These are phyloP conservation scores for Phytophthora pinifolia DNA, from an alignment of 352 stramenopile species.

Conservation along the genomic window DNA sequence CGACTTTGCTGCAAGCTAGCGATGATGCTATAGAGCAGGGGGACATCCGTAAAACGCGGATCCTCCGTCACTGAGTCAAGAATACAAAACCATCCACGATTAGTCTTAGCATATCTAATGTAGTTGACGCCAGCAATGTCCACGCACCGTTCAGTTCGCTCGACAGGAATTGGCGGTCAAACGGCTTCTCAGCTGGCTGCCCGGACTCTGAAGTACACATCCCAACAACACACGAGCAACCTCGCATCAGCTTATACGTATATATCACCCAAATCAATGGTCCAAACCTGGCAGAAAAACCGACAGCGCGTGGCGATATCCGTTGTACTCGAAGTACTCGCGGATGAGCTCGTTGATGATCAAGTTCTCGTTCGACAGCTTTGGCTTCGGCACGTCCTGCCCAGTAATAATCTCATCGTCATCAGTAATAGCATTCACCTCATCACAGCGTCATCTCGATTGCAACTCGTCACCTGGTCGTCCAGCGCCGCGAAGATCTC, in stretches of 20 bases:
- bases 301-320: conserved; percentile 88
- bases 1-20: conserved; percentile 42
- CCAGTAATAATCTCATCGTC: neutral
- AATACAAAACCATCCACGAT: neutral
- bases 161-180: conserved; percentile 82
- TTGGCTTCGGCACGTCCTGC: conserved; percentile 58
- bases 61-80: conserved; percentile 55
- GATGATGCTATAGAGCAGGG: conserved; percentile 85
- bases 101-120: neutral
- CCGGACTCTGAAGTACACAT: conserved; percentile 58
- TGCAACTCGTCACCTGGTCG: conserved; percentile 48
- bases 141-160: conserved; percentile 70
- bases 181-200: conserved; percentile 74
- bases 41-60: conserved; percentile 63
- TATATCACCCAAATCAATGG: neutral
- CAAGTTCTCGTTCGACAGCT: conserved; percentile 91
- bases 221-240: conserved; percentile 12
- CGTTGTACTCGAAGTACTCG: conserved; percentile 94
- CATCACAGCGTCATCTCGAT: neutral
- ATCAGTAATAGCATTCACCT: neutral
- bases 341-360: conserved; percentile 95
- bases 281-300: conserved; percentile 75
- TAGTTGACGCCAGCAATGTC: neutral
- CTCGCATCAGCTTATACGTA: conserved; percentile 3
- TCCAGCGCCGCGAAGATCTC: conserved; percentile 86